Conservation (phyloP, 306 rosid genomes). For the Betula pendula region DNA sequence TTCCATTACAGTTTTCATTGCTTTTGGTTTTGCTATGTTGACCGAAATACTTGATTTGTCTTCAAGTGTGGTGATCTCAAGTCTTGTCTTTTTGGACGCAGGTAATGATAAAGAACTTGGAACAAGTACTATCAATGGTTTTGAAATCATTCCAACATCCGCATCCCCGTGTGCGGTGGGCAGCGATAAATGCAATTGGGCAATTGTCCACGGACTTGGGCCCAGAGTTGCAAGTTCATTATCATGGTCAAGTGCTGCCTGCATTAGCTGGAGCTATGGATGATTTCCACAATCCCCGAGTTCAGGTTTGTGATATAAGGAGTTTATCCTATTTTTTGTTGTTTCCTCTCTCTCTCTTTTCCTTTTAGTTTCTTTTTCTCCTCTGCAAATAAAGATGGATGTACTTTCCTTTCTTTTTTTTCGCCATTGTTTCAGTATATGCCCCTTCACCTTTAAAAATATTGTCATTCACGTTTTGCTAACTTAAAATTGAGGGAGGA, state of each 20-base stretch:
- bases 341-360: not conserved
- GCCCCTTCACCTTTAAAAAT: not conserved
- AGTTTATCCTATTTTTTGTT: not conserved
- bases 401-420: not conserved
- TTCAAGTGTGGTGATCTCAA: not conserved
- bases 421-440: not conserved
- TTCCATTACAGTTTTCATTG: not conserved
- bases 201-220: conserved; percentile 80
- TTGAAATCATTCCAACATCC: conserved; percentile 55
- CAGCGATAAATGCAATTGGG: conserved; percentile 78
- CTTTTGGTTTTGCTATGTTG: not conserved
- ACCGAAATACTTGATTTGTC: not conserved
- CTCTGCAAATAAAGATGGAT: not conserved
- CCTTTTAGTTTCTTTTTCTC: not conserved
- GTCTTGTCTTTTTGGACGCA: conserved; percentile 24
- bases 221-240: conserved; percentile 61
- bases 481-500: too few relatives aligned
- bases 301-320: conserved; percentile 56
- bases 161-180: conserved; percentile 77
- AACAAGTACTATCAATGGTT: conserved; percentile 64
- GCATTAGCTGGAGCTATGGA: conserved; percentile 75
- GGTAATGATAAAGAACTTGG: conserved; percentile 69
- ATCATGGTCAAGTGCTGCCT: conserved; percentile 58
- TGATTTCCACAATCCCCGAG: conserved; percentile 73
- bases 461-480: too few relatives aligned